Conservation (phyloP, 2,329 filamentous ascomycete genomes). For the Verticillium albo-atrum region DNA sequence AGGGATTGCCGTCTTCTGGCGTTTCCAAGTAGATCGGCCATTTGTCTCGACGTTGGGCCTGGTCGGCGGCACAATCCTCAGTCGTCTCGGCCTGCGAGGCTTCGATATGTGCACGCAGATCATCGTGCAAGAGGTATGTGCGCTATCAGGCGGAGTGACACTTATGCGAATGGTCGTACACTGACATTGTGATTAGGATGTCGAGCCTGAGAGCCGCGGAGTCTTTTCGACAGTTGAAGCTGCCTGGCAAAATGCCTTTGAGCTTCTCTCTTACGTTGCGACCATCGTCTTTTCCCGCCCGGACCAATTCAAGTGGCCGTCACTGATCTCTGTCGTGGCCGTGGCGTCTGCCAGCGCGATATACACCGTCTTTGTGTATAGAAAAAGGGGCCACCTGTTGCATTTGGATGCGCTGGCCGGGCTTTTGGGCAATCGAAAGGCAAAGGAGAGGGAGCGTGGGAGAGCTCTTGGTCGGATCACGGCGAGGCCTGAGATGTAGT, state of each 20-base stretch:
- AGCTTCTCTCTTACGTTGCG: constrained; percentile 60
- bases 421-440: background rate
- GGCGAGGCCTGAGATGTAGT: background rate
- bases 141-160: too few species aligned
- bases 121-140: constrained; percentile 55
- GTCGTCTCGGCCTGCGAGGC: constrained; percentile 56
- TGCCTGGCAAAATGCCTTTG: constrained; percentile 64
- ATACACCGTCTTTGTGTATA: constrained; percentile 50
- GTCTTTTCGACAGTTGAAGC: constrained; percentile 66
- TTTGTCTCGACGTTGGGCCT: constrained; percentile 41
- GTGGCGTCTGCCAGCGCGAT: constrained; percentile 42
- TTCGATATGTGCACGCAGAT: constrained; percentile 58
- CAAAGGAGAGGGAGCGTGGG: background rate
- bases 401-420: background rate
- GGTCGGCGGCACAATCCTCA: constrained; percentile 46
- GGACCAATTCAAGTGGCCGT: constrained; percentile 60
- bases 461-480: background rate
- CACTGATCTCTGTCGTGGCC: constrained; percentile 51
- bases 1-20: constrained; percentile 19
- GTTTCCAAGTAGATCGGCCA: constrained; percentile 10
- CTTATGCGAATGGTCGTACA: too few species aligned
- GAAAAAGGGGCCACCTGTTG: background rate
- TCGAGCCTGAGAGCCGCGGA: constrained; percentile 54
- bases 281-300: constrained; percentile 63
- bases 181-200: constrained; percentile 33